phyloP scores from a whole-genome alignment of 352 stramenopile species.

The Globisporangium mamillatum region DNA sequence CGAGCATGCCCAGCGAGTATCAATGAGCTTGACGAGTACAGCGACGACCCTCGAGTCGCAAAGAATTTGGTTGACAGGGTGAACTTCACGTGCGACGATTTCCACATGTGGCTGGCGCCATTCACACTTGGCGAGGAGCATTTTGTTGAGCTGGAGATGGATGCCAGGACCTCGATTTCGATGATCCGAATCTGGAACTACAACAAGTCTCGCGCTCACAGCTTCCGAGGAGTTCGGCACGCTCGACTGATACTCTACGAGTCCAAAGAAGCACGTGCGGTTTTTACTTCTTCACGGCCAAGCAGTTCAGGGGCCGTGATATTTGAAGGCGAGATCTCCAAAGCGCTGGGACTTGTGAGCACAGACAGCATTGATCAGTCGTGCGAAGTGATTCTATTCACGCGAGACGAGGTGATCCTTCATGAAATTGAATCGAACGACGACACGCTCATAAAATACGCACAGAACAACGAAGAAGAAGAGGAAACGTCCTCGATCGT shows the following conservation, averaged over 20 bases:
- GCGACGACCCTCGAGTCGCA: slow-evolving; percentile 64
- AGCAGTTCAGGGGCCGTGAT: slow-evolving; percentile 29
- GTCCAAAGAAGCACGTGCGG: not conserved
- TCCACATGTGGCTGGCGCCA: slow-evolving; percentile 90
- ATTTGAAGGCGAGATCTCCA: slow-evolving; percentile 85
- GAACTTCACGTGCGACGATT: slow-evolving; percentile 88
- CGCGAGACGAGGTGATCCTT: slow-evolving; percentile 56
- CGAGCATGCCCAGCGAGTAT: slow-evolving; percentile 74
- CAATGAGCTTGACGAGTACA: slow-evolving; percentile 89
- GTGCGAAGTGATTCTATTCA: slow-evolving; percentile 89
- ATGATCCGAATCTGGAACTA: slow-evolving; percentile 93
- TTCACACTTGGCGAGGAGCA: slow-evolving; percentile 58
- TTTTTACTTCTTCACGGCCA: not conserved
- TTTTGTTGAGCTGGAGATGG: slow-evolving; percentile 56
- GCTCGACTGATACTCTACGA: slow-evolving; percentile 56
- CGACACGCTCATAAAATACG: slow-evolving; percentile 21
- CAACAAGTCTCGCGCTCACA: slow-evolving; percentile 89
- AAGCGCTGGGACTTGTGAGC: slow-evolving; percentile 64
- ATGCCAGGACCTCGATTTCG: slow-evolving; percentile 37
- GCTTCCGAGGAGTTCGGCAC: slow-evolving; percentile 57
- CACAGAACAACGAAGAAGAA: slow-evolving; percentile 45
- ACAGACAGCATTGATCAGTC: slow-evolving; percentile 47
- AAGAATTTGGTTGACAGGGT: slow-evolving; percentile 82
- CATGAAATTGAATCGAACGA: slow-evolving; percentile 74
- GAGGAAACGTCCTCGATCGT: slow-evolving; percentile 38